Base-by-base conservation (phyloP, 148 eudicot genomes). In the Fagopyrum esculentum region DNA sequence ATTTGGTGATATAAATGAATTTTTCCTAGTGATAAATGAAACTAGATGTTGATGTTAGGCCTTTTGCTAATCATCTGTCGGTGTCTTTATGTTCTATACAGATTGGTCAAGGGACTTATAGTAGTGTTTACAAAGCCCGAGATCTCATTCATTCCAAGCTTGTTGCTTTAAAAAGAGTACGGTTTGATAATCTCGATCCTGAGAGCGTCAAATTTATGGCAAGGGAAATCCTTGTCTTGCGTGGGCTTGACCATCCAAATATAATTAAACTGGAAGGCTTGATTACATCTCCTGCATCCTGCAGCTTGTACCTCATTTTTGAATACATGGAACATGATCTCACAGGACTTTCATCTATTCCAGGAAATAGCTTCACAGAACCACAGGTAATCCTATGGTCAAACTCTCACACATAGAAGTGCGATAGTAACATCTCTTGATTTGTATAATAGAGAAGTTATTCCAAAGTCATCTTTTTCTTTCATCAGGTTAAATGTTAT, bases 31-130 rank as follows among this genome's bases (percentile, higher is more conserved):
- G 70, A 29, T 13, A 11, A 29, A 29, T 29, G 1, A 16, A 44
- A 46, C 73, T 45, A 29, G 51, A 10, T 45, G 10, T 44, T 44
- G 50, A 22, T 19, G 30, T 44, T 70, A 71, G 43, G 74, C 43
- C 55, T 45, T 40, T 66, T 40, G 40, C 44, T 71, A 45, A 49
- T 71, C 16, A 9, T 40, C 30, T 9, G 6, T 17, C 73, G 76
- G 74, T 86, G 40, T 76, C 66, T 17, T 78, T 64, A 19, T 78
- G 73, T 60, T 82, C 82, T 83, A 35, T 35, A 5, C 93, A 93
- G 98, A 91, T 93, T 79, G 98, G 98, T 59, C 97, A 93, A 91
- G 98, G 98, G 74, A 93, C 97, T 69, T 93, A 93, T 78, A 93
- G 98, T 76, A 93, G 84, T 80, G 98, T 93, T 74, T 93, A 88